Evolutionary conservation across 139 green algal genomes (phyloP).

Genomic region (Dunaliella primolecta): DNA sequence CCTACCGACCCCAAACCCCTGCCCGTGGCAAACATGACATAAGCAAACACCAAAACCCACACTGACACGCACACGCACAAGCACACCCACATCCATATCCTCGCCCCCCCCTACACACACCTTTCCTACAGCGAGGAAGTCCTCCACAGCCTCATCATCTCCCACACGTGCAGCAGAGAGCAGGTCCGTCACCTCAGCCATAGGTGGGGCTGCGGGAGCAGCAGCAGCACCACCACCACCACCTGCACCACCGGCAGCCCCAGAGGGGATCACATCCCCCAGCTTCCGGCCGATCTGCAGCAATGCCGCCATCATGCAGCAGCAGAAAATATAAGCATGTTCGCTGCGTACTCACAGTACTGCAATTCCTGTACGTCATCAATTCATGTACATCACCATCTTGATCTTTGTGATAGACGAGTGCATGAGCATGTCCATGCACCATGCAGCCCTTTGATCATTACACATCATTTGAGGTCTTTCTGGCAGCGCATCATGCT

Average conservation of each 20-base stretch:
- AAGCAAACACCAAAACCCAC: neutral
- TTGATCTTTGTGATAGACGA: too few species aligned
- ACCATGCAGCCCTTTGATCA: too few species aligned
- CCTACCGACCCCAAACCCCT: too few species aligned
- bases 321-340: too few species aligned
- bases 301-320: too few species aligned
- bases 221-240: conserved; percentile 25
- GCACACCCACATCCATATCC: neutral
- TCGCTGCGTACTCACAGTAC: too few species aligned
- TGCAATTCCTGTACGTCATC: too few species aligned
- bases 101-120: conserved; percentile 20
- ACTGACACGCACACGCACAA: neutral
- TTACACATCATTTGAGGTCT: too few species aligned
- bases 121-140: conserved; percentile 87
- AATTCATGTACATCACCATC: too few species aligned
- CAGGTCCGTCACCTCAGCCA: conserved; percentile 67
- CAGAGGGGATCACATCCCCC: conserved; percentile 25
- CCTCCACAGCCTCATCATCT: conserved; percentile 79
- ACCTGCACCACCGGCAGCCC: neutral
- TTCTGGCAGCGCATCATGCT: too few species aligned
- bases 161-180: conserved; percentile 72
- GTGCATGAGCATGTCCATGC: too few species aligned
- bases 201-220: neutral
- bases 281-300: conserved; percentile 69
- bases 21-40: too few species aligned